Conservation (phyloP, 2,329 filamentous ascomycete species). For the Penicillium sp. region DNA sequence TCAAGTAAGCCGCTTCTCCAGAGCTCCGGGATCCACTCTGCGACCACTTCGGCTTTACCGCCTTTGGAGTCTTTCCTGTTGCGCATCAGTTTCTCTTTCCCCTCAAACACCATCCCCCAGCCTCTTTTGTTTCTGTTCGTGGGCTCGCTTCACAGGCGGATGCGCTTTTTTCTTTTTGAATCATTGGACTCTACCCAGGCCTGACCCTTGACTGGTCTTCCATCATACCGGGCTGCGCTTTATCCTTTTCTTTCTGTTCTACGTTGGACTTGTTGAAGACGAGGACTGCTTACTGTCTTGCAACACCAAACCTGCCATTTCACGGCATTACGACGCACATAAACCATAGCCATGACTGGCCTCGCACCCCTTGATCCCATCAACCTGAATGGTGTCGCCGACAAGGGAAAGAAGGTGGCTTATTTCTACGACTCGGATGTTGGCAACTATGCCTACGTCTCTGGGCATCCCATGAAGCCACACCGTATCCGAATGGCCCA, state of each 20-base stretch:
- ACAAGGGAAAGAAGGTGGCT: conserved; percentile 74
- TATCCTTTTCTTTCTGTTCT: not conserved
- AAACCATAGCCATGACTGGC: conserved; percentile 12
- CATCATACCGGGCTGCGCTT: not conserved
- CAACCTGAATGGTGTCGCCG: conserved; percentile 47
- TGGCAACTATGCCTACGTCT: conserved; percentile 94
- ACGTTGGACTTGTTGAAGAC: not conserved
- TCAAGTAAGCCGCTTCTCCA: not conserved
- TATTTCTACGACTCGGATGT: conserved; percentile 99
- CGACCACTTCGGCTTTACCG: conserved; percentile 8
- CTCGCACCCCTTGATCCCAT: conserved; percentile 44
- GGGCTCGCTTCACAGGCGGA: not conserved
- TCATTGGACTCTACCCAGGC: not conserved
- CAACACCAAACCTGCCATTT: not conserved
- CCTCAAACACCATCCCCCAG: not conserved
- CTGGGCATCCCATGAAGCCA: conserved; percentile 65
- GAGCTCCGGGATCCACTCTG: conserved; percentile 11
- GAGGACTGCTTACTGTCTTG: not conserved
- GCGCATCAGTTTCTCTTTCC: conserved; percentile 5
- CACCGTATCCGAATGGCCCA: conserved; percentile 65
- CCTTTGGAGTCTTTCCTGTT: conserved; percentile 9
- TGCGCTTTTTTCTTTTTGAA: not conserved
- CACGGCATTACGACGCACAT: not conserved
- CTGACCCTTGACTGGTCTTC: not conserved
- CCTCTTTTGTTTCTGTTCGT: not conserved